phyloP scores from a whole-genome alignment of 139 green algal species.

The Tetratostichococcus sp. region DNA sequence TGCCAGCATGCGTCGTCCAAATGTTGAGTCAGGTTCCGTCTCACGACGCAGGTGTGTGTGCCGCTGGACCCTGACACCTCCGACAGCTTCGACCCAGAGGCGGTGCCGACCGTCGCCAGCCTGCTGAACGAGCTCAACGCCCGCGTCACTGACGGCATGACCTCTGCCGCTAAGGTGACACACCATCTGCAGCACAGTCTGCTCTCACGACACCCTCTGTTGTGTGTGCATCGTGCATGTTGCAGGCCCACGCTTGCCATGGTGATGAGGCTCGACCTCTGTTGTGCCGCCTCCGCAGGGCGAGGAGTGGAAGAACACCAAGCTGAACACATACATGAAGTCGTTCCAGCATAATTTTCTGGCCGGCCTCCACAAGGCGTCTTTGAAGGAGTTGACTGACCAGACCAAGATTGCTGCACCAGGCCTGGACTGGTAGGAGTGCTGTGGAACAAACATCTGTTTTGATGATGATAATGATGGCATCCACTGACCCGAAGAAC shows the following conservation, averaged over 20 bases:
- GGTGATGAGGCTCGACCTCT: too few species aligned
- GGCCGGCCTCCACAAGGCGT: conserved; percentile 19
- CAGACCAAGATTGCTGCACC: neutral
- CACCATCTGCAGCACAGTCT: too few species aligned
- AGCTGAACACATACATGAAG: conserved; percentile 28
- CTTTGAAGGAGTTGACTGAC: conserved; percentile 19
- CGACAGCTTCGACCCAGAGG: conserved; percentile 82
- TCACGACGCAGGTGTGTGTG: conserved; percentile 88
- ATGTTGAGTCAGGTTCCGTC: too few species aligned
- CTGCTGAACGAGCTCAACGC: conserved; percentile 60
- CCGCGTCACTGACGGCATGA: neutral
- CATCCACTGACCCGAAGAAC: too few species aligned
- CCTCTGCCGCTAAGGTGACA: neutral
- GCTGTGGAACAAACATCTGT: too few species aligned
- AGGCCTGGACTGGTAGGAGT: too few species aligned
- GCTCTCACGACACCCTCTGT: too few species aligned
- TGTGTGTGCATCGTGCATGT: neutral
- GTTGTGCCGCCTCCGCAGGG: conserved; percentile 5
- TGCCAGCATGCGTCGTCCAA: too few species aligned
- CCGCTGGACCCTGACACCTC: conserved; percentile 77
- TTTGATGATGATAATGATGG: too few species aligned
- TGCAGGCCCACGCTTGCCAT: neutral
- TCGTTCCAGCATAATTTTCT: conserved; percentile 42
- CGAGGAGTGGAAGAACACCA: conserved; percentile 31
- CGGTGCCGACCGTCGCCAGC: conserved; percentile 70